Evolutionary conservation across 345 rosid species (phyloP).

Genomic region (Salix dunnii): DNA sequence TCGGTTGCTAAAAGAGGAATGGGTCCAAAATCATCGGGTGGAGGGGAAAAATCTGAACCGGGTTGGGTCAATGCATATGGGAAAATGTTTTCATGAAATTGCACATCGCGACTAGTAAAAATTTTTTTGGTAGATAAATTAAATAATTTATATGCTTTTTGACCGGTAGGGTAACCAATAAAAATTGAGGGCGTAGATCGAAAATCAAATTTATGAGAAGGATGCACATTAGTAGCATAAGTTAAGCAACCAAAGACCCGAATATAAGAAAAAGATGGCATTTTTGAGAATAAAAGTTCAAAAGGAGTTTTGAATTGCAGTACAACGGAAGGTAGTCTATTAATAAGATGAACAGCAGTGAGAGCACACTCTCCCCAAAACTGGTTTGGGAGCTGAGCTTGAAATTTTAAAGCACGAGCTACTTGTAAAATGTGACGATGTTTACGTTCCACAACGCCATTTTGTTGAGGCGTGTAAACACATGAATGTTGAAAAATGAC

Average conservation of each 20-base stretch:
- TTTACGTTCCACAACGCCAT: no score
- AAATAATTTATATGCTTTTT: neutral
- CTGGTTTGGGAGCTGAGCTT: neutral
- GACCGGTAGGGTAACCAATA: neutral
- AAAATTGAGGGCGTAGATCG: neutral
- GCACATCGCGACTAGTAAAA: neutral
- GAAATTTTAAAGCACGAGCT: no score
- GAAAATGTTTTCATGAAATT: neutral
- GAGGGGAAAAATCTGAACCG: neutral
- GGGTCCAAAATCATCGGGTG: neutral
- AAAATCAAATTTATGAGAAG: neutral
- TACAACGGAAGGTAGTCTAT: no score
- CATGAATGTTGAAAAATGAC: no score
- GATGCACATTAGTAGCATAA: no score
- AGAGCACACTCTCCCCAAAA: neutral
- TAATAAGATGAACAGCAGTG: neutral
- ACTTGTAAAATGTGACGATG: no score
- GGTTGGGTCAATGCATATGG: neutral
- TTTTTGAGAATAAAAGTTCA: no score
- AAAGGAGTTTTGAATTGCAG: no score
- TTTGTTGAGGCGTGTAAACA: no score
- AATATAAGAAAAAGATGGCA: no score
- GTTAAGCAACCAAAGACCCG: no score
- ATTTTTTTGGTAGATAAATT: neutral
- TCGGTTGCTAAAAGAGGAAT: neutral